phyloP scores from a whole-genome alignment of 2,329 filamentous ascomycete genomes.

The Botrytis fabae region DNA sequence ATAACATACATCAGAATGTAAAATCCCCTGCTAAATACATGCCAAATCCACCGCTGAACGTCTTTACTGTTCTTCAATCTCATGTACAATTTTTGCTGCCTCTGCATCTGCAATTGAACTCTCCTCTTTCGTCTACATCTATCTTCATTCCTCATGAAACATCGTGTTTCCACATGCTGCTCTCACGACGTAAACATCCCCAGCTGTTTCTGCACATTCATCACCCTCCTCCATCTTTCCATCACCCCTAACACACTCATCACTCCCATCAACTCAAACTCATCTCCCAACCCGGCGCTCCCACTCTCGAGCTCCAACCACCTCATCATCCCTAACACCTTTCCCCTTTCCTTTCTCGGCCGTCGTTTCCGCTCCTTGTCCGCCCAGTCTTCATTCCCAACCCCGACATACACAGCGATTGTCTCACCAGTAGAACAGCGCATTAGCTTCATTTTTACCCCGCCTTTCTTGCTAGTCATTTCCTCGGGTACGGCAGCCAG shows the following conservation, averaged over 20 bases:
- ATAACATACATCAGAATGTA: slow-evolving; percentile 17
- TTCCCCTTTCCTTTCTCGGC: slow-evolving; percentile 23
- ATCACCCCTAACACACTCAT: slow-evolving; percentile 34
- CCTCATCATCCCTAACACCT: slow-evolving; percentile 13
- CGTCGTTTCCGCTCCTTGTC: slow-evolving; percentile 31
- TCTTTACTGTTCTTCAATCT: not conserved
- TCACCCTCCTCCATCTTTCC: slow-evolving; percentile 32
- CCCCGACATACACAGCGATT: slow-evolving; percentile 36
- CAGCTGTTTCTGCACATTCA: slow-evolving; percentile 26
- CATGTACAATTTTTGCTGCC: slow-evolving; percentile 10
- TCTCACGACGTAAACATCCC: slow-evolving; percentile 23
- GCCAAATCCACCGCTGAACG: not conserved
- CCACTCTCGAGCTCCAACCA: slow-evolving; percentile 24
- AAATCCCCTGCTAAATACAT: slow-evolving; percentile 8
- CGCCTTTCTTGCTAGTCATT: slow-evolving; percentile 27
- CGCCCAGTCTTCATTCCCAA: slow-evolving; percentile 25
- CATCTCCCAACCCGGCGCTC: slow-evolving; percentile 30
- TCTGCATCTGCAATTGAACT: not conserved
- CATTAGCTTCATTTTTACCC: slow-evolving; percentile 34
- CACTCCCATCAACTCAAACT: slow-evolving; percentile 36
- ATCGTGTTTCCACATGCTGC: not conserved
- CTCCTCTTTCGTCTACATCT: not conserved
- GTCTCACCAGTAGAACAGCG: slow-evolving; percentile 32
- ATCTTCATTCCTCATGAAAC: not conserved
- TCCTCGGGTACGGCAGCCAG: slow-evolving; percentile 5